Evolutionary conservation across 192 early-diverging fungal genomes (phyloP), one percentile per base, ranked within the genome.

Genomic region (Dimargaris cristalligena): DNA sequence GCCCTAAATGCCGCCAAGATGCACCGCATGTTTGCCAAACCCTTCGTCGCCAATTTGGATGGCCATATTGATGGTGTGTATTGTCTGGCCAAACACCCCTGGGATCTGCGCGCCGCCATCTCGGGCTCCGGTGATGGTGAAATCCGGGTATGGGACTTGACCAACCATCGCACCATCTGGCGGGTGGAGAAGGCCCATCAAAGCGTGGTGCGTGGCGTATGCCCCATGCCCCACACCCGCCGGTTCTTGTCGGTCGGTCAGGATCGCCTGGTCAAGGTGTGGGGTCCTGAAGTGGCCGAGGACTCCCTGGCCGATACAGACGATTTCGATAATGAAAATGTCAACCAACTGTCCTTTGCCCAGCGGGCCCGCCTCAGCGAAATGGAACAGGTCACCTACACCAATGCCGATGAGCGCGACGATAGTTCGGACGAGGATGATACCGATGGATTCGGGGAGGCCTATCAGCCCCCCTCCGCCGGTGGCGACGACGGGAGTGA

Each of bases 21-120:
- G 25, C 92, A 96, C 62, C 77, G 93, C 34, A 72, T 99, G 78
- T 90, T 97, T 76, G 90, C 96, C 54, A 96, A 96, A 66, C 96
- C 96, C 18, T 99, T 99, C 63, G 68, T 99, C 26, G 91, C 81
- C 6, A 80, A 89, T 20, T 70, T 99, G 28, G 74, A 72, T 45
- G 96, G 96, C 0, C 96, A 99, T 60, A 74, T 89, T 41, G 96
- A 97, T 58, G 96, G 96, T 44, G 88, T 99, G 20, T 97, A 99
- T 64, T 72, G 82, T 58, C 80, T 99, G 80, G 83, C 86, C 0
- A 97, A 97, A 70, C 91, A 99, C 61, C 92, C 96, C 3, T 83
- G 81, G 52, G 77, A 84, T 25, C 71, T 99, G 28, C 86, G 86
- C 22, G 80, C 77, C 35, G 66, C 96, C 26, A 77, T 89, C 38